These are phyloP conservation scores for Boletus edulis DNA, from an alignment of 768 basidiomycete genomes.

Conservation along the genomic window DNA sequence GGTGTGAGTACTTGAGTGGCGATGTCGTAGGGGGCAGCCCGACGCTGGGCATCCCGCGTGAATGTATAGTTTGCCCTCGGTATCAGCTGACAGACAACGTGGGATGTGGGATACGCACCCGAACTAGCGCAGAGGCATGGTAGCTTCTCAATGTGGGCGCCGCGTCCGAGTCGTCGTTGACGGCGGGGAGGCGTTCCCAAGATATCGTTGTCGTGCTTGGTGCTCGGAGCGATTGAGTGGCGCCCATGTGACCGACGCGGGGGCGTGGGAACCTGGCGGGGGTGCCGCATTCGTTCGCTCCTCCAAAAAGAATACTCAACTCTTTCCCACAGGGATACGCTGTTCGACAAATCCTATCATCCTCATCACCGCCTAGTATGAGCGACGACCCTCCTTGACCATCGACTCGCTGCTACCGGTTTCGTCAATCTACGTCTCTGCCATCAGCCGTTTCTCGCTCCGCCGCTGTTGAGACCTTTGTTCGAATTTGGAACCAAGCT, in stretches of 20 bases:
- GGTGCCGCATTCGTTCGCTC: too few species aligned
- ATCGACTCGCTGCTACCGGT: too few species aligned
- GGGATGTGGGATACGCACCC: conserved; percentile 19
- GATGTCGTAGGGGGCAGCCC: conserved; percentile 34
- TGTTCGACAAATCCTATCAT: too few species aligned
- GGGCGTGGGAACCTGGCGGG: too few species aligned
- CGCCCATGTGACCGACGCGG: too few species aligned
- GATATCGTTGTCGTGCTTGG: background rate
- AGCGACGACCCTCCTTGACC: too few species aligned
- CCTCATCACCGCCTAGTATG: too few species aligned
- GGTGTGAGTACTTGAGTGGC: conserved; percentile 8
- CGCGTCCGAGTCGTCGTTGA: conserved; percentile 27
- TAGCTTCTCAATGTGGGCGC: conserved; percentile 36
- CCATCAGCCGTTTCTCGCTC: conserved; percentile 21
- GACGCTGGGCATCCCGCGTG: conserved; percentile 41
- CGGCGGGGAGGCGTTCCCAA: conserved; percentile 32
- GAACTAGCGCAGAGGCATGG: conserved; percentile 31
- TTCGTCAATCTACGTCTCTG: conserved; percentile 9
- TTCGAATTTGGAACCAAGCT: conserved; percentile 53
- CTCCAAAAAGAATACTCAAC: too few species aligned
- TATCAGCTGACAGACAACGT: too few species aligned
- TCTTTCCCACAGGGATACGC: too few species aligned
- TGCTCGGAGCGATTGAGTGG: too few species aligned
- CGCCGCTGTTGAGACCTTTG: conserved; percentile 39
- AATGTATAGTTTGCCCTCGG: conserved; percentile 20